phyloP scores from a whole-genome alignment of 495 filamentous ascomycete genomes.

The Aspergillus cristatus region DNA sequence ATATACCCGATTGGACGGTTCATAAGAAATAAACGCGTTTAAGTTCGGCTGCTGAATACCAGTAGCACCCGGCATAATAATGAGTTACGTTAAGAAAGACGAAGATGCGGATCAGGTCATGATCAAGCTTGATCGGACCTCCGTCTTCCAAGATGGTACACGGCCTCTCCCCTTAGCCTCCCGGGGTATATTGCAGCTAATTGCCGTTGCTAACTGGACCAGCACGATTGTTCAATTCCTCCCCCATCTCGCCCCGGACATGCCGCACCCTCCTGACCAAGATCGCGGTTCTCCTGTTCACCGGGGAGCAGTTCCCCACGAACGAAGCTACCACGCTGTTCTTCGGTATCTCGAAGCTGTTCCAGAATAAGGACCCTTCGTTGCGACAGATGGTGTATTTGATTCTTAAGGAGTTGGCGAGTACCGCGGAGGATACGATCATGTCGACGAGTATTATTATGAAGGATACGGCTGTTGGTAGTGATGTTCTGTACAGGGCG shows the following conservation, averaged over 20 bases:
- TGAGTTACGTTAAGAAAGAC: slow-evolving; percentile 98
- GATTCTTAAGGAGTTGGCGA: slow-evolving; percentile 91
- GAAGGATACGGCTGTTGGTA: slow-evolving; percentile 96
- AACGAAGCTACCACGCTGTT: slow-evolving; percentile 98
- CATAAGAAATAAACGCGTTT: too few relatives aligned
- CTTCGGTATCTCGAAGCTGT: slow-evolving; percentile 98
- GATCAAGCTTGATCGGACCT: slow-evolving; percentile 94
- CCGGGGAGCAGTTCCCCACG: slow-evolving; percentile 90
- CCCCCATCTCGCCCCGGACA: slow-evolving; percentile 87
- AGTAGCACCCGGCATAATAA: slow-evolving; percentile 35
- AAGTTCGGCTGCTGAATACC: slow-evolving; percentile 28
- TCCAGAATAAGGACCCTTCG: slow-evolving; percentile 98
- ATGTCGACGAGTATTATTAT: slow-evolving; percentile 99
- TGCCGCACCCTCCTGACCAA: slow-evolving; percentile 95
- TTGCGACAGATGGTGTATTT: slow-evolving; percentile 99
- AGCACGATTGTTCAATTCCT: slow-evolving; percentile 97
- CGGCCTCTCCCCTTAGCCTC: slow-evolving; percentile 6
- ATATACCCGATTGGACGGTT: too few relatives aligned
- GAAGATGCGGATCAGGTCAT: slow-evolving; percentile 89
- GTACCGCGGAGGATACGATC: slow-evolving; percentile 97
- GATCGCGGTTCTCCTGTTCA: slow-evolving; percentile 93
- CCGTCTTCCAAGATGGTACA: slow-evolving; percentile 97
- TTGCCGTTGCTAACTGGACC: slow-evolving; percentile 14
- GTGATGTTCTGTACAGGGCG: slow-evolving; percentile 88
- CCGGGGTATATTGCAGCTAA: too few relatives aligned